Evolutionary conservation across 352 stramenopile genomes (phyloP), one percentile per base, ranked within the genome.

Genomic region (Poterioochromonas sp.): DNA sequence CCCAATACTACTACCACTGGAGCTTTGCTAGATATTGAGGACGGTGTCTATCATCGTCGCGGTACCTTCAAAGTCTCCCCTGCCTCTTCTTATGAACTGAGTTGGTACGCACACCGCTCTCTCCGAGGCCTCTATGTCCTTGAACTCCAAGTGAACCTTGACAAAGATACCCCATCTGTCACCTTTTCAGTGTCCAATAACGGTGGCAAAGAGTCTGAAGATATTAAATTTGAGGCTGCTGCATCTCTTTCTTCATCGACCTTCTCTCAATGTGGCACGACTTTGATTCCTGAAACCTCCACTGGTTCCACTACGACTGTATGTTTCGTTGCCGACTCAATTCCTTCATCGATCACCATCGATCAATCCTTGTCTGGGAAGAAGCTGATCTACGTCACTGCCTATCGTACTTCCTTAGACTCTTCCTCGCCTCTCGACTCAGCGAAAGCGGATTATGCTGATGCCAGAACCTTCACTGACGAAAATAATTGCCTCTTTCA

Each of bases 321-420:
- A n/a, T 73, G 63, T 49, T n/a, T 40, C 11, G 20, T 32, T 29
- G 3, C 5, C 35, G 40, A 8, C 18, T 5, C 12, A 43, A 32
- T 73, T 32, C 63, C 63, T 26, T n/a, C 34, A 26, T 8, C 35
- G 12, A 1, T 73, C 11, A 73, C 35, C 3, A 29, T 47, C 8
- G 35, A 32, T 3, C 2, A 15, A 49, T n/a, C 5, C 35, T 12
- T 12, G 32, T 26, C 63, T 12, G 5, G 5, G 5, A 8, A 32
- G 58, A 26, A 15, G 47, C 8, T 68, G 26, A 29, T 29, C 8
- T 73, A 41, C 35, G 35, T 73, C 37, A 32, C 63, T n/a, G 22
- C 63, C 8, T 47, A 40, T 40, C 63, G 35, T 32, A 73, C 63
- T n/a, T 51, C 35, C 40, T 73, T 73, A 49, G 63, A 73, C 32